Evolutionary conservation across 805 yeast genomes (phyloP), one percentile per base, ranked within the genome.

Genomic region (Teunomyces atbi): DNA sequence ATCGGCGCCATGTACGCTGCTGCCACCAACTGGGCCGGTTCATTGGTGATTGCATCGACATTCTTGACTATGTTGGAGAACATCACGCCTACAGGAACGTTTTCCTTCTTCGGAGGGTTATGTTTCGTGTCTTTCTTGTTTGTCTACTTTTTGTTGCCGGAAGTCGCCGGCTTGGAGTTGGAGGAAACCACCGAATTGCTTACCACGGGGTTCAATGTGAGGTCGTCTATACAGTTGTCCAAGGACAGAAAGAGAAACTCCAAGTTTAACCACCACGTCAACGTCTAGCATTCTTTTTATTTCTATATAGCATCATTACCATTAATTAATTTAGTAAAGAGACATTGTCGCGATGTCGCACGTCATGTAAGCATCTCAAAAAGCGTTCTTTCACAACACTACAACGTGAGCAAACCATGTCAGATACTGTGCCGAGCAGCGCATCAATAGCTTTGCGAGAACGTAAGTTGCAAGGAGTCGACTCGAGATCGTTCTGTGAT

Each of bases 41-140:
- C 96, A 19, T 73, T 92, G 57, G 85, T 88, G 35, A 89, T 94
- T 62, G 88, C 97, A 1, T 80, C 96, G 2, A 87, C 97, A 0
- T 92, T 91, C 69, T 77, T 94, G 65, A 92, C 98, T 23, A 90
- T 92, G 97, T 77, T 94, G 71, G 81, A 88, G 62, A 86, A 82
- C 55, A 89, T 94, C 52, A 89, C 98, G 1, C 97, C 98, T 36
- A 82, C 96, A 0, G 98, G 98, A 20, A 92, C 98, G 0, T 92
- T 92, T 68, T 81, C 91, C 1, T 79, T 92, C 54, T 92, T 90
- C 64, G 97, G 96, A 1, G 96, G 82, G 1, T 75, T 94, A 45
- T 81, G 94, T 59, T 73, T 80, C 10, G 55, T 89, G 2, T 82
- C 97, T 1, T 78, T 84, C 62, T 54, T 88, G 2, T 82, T 89